A percentile compares a stretch with the other conserved stretches of the same genome.
Evolutionary conservation across 2,329 filamentous ascomycete species (phyloP).

Genomic region (Arthrobotrys conoides): DNA sequence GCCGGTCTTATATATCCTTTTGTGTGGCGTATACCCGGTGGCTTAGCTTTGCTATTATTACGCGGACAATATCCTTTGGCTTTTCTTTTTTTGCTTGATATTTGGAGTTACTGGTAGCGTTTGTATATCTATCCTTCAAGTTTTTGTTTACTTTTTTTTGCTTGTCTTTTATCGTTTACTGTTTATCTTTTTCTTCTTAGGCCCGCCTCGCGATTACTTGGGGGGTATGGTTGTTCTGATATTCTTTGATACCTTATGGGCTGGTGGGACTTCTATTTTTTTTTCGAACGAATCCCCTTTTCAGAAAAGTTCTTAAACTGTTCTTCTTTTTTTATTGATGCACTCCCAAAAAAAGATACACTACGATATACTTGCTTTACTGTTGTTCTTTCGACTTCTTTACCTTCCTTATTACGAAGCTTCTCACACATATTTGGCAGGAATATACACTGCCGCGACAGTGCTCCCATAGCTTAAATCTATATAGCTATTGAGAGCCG

Average conservation of each 20-base stretch:
- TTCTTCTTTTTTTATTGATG: neutral
- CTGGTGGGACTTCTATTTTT: constrained; percentile 6
- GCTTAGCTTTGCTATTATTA: constrained; percentile 18
- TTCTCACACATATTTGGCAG: constrained; percentile 25
- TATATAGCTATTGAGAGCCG: constrained; percentile 7
- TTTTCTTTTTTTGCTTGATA: constrained; percentile 15
- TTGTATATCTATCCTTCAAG: constrained; percentile 1
- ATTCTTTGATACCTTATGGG: constrained; percentile 40
- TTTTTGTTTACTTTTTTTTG: neutral
- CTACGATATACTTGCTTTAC: neutral
- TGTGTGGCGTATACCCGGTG: constrained; percentile 39
- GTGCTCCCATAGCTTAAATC: constrained; percentile 6
- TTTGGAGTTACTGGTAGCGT: constrained; percentile 3
- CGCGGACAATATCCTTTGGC: neutral
- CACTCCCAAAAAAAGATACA: constrained; percentile 12
- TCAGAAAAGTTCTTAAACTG: constrained; percentile 10
- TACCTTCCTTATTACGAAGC: constrained; percentile 5
- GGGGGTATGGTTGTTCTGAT: constrained; percentile 7
- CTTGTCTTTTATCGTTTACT: constrained; percentile 4
- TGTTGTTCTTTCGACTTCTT: neutral
- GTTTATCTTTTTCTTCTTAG: constrained; percentile 16
- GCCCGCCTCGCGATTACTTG: neutral
- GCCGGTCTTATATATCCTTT: constrained; percentile 18
- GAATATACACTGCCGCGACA: constrained; percentile 48
- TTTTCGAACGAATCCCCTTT: constrained; percentile 8